Evolutionary conservation across 2,329 filamentous ascomycete species (phyloP).

Genomic region (Orbilia blumenaviensis): DNA sequence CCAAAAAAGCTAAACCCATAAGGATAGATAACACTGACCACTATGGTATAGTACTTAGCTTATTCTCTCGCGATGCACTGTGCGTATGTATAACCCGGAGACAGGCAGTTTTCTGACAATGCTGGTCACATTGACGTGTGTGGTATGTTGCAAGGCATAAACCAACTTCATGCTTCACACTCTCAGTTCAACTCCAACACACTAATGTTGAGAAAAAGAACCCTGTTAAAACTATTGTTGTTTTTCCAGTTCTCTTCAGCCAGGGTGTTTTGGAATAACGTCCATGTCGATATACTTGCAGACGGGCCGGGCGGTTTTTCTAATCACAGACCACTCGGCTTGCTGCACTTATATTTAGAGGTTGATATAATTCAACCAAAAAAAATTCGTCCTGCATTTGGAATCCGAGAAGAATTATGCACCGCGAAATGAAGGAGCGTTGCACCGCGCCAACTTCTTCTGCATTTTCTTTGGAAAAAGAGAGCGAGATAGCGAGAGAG

Average conservation of each 20-base stretch:
- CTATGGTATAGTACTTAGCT: background rate
- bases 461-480: background rate
- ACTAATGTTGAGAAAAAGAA: background rate
- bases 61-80: too few relatives aligned
- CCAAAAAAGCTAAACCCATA: conserved; percentile 7
- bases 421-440: conserved; percentile 38
- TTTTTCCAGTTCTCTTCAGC: background rate
- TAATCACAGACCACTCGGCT: background rate
- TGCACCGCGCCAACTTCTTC: conserved; percentile 28
- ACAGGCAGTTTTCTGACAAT: conserved; percentile 11
- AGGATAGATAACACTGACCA: background rate
- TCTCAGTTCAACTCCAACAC: too few relatives aligned
- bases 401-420: conserved; percentile 2
- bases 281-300: conserved; percentile 32
- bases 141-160: conserved; percentile 6
- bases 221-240: background rate
- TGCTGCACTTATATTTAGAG: background rate
- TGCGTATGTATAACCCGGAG: background rate
- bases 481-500: too few relatives aligned
- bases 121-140: conserved; percentile 24
- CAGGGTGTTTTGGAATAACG: background rate
- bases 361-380: background rate
- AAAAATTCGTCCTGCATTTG: background rate
- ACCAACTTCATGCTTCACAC: too few relatives aligned
- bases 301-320: conserved; percentile 26